Evolutionary conservation across 352 stramenopile species (phyloP), one percentile per base, ranked within the genome.

Genomic region (Peronospora belbahrii): DNA sequence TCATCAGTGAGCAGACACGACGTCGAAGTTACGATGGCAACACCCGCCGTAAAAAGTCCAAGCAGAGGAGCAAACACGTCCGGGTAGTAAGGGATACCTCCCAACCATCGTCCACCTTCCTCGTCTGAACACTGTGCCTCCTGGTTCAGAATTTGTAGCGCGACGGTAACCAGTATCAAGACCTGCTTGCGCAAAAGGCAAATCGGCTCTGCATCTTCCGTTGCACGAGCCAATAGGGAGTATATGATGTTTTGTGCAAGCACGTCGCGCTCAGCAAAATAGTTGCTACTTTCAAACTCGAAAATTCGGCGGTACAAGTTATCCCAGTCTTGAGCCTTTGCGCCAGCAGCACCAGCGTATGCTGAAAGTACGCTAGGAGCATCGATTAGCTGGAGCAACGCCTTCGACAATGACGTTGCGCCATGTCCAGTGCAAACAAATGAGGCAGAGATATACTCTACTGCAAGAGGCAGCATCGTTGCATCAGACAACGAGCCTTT

Each of bases 201-300:
- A 11, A 51, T 51, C 19, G 59, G 36, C n/a, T 45, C 43, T 19
- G 42, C 27, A 34, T 56, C 36, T 5, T 38, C 51, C 24, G 27
- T 34, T 3, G 62, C 51, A 42, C 52, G 42, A 39, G 33, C 59
- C 11, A 78, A 52, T 28, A 83, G 27, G 25, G 70, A 63, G 47
- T 64, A 66, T 6, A 72, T 51, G 18, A 69, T 59, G 22, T 85
- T 69, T 48, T 90, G 79, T 11, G 74, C 75, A 19, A 83, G 34
- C 13, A 85, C 52, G 24, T 87, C 79, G 0, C 41, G 32, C 40
- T 90, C 75, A 20, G 65, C 71, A 40, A 83, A 90, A 46, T 83
- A 90, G 44, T 90, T 90, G 54, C 62, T 79, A 56, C 73, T 85
- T 52, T 90, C 79, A 5, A 74, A 65, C 42, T 90, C 79, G 39